A percentile compares a stretch with the other conserved stretches of the same genome.
Conservation (phyloP, 148 eudicot genomes). For the Rhododendron williamsianum region DNA sequence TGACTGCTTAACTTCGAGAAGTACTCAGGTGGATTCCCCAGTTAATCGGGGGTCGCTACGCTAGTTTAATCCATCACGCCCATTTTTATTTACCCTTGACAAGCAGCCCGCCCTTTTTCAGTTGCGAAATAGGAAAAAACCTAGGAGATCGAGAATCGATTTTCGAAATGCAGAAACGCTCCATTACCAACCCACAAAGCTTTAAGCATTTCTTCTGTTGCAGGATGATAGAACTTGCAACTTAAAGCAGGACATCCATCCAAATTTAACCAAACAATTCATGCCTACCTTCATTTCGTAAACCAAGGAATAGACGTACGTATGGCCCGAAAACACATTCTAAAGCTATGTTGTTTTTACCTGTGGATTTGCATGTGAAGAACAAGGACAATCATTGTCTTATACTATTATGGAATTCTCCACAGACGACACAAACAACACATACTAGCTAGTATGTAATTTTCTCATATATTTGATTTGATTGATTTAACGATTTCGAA, state of each 20-base stretch:
- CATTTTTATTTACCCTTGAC: no score
- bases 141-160: not conserved
- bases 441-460: not conserved
- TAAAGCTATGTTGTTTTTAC: constrained; percentile 5
- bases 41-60: no score
- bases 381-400: not conserved
- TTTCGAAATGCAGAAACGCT: not conserved
- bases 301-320: not conserved
- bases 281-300: not conserved
- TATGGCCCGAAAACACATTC: not conserved
- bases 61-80: no score
- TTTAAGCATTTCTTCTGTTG: no score
- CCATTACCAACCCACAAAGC: not conserved
- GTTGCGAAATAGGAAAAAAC: not conserved
- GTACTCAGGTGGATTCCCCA: no score
- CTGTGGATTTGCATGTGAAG: constrained; percentile 15
- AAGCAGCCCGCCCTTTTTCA: no score
- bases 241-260: constrained; percentile 1
- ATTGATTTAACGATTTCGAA: not conserved
- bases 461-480: not conserved
- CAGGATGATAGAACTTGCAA: not conserved
- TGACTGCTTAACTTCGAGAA: no score
- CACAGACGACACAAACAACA: not conserved
- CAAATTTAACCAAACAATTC: not conserved
- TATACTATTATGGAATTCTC: not conserved